These are phyloP conservation scores for Phyllosticta ampelicida DNA, from an alignment of 2,329 filamentous ascomycete genomes.

Conservation along the genomic window DNA sequence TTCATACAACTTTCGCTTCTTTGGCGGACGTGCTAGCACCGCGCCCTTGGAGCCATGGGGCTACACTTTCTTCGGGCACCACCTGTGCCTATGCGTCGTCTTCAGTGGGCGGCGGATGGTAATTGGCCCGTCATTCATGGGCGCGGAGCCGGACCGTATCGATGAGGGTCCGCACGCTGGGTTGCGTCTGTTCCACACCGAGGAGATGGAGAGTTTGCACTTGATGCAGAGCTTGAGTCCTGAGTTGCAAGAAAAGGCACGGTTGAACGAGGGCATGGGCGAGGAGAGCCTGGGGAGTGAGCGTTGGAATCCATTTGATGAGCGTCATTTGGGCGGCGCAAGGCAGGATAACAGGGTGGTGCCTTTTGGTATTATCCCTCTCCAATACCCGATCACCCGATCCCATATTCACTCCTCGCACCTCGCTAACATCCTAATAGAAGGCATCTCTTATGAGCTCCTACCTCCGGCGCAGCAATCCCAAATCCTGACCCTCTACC, in stretches of 20 bases:
- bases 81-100: conserved; percentile 63
- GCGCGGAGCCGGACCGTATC: conserved; percentile 68
- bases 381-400: too few relatives aligned
- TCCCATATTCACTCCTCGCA: background rate
- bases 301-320: conserved; percentile 72
- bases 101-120: conserved; percentile 55
- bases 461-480: conserved; percentile 41
- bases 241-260: conserved; percentile 40
- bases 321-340: conserved; percentile 66
- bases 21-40: conserved; percentile 46
- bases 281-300: conserved; percentile 33
- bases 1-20: conserved; percentile 67
- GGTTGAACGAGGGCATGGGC: conserved; percentile 33
- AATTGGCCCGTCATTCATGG: conserved; percentile 65
- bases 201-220: conserved; percentile 53
- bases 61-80: conserved; percentile 67
- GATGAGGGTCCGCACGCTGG: conserved; percentile 53
- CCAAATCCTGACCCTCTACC: conserved; percentile 47
- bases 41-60: conserved; percentile 49
- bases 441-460: conserved; percentile 49
- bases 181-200: conserved; percentile 53
- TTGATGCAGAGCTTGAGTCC: conserved; percentile 55
- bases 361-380: conserved; percentile 39
- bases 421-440: conserved; percentile 16
- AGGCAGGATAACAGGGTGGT: conserved; percentile 69